phyloP scores from a whole-genome alignment of 2,329 filamentous ascomycete genomes.

The Colletotrichum sp. region DNA sequence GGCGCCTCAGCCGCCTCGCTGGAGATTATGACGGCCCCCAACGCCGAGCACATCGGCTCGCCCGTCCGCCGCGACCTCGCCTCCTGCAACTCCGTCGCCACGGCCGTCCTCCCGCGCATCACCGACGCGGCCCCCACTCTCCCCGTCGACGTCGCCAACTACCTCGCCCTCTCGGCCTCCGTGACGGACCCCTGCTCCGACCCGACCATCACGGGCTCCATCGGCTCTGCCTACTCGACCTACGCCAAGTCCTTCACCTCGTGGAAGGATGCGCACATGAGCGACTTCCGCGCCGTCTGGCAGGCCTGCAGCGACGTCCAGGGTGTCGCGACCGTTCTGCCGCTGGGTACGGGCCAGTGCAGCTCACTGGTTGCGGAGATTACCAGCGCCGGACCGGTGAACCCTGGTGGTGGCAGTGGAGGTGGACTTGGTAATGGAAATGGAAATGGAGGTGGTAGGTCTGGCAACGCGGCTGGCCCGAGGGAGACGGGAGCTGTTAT shows the following conservation, averaged over 20 bases:
- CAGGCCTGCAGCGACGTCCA: constrained; percentile 34
- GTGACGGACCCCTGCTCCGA: constrained; percentile 27
- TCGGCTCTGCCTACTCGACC: constrained; percentile 30
- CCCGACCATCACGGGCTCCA: constrained; percentile 29
- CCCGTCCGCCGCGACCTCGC: constrained; percentile 11
- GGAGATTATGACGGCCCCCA: neutral
- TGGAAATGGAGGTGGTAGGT: neutral
- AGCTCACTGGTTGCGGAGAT: constrained; percentile 17
- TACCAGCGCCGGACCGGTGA: constrained; percentile 7
- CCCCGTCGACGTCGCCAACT: constrained; percentile 21
- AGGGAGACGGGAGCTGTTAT: constrained; percentile 7
- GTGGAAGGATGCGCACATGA: constrained; percentile 26
- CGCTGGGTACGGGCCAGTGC: constrained; percentile 3
- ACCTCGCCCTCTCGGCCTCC: constrained; percentile 25
- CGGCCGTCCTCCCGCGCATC: constrained; percentile 23
- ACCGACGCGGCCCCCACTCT: constrained; percentile 26
- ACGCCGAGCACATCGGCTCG: neutral
- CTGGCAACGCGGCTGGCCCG: neutral
- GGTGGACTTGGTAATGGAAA: neutral
- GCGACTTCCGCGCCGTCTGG: constrained; percentile 23
- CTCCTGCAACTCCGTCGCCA: constrained; percentile 21
- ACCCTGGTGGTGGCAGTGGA: neutral
- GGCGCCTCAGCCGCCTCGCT: neutral
- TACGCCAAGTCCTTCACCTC: constrained; percentile 25
- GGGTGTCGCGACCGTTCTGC: constrained; percentile 10